Evolutionary conservation across 2,329 filamentous ascomycete species (phyloP).

Genomic region (Aspergillus brunneoviolaceus): DNA sequence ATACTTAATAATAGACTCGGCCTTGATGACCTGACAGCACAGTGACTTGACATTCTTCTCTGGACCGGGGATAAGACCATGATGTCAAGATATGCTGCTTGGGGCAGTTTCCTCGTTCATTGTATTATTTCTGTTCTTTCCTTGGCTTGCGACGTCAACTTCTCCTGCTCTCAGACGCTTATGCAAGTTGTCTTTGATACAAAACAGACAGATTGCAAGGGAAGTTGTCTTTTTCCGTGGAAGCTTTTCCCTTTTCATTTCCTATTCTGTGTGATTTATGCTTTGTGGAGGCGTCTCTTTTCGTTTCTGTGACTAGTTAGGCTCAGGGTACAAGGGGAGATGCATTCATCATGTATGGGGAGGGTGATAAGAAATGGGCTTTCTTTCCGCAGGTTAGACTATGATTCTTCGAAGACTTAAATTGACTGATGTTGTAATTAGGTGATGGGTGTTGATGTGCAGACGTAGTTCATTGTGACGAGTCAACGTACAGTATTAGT

Average conservation of each 20-base stretch:
- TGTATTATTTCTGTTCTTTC: not conserved
- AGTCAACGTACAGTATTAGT: too few species aligned
- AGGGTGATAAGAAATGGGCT: not conserved
- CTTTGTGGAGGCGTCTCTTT: not conserved
- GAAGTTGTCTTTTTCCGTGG: not conserved
- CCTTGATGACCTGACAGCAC: slow-evolving; percentile 24
- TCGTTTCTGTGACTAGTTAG: too few species aligned
- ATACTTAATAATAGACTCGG: slow-evolving; percentile 33
- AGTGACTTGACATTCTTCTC: slow-evolving; percentile 13
- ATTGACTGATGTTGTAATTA: not conserved
- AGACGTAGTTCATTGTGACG: too few species aligned
- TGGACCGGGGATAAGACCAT: not conserved
- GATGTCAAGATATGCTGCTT: not conserved
- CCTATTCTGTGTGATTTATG: not conserved
- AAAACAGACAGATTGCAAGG: not conserved
- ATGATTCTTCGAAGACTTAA: not conserved
- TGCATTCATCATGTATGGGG: not conserved
- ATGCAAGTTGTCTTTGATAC: not conserved
- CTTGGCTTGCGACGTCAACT: not conserved
- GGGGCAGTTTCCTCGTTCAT: not conserved
- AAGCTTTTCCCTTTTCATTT: not conserved
- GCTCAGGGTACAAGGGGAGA: not conserved
- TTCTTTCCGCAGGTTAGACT: not conserved
- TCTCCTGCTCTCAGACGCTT: not conserved
- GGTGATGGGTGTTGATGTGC: too few species aligned